Base-by-base conservation (phyloP, 2,329 filamentous ascomycete genomes). In the Colletotrichum trifolii region DNA sequence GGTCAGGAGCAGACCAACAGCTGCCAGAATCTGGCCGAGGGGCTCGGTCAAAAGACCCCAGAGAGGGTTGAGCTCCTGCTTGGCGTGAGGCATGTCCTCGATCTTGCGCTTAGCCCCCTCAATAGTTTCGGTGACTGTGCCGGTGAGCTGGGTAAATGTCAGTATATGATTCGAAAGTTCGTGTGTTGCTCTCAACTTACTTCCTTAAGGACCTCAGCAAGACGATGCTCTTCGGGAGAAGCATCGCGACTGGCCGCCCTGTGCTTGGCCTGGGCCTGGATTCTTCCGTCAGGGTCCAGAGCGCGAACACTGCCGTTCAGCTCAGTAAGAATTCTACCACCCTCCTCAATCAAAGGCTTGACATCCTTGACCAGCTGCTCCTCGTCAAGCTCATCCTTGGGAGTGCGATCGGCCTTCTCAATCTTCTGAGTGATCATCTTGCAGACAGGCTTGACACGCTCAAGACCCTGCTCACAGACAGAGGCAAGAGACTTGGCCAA, bases 41-140 rank as follows among this genome's bases (percentile, higher is more conserved):
- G 94, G 94, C 83, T 97, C 93, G 40, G 88, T 88, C 12, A 96
- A 82, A 53, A 97, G 83, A 36, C 83, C 88, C 93, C 94, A 97
- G 36, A 97, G 87, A 10, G 94, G 94, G 81, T 95, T 97, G 66
- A 97, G 85, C 82, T 95, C 90, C 85, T 97, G 95, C 90, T 97
- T 96, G 47, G 93, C 94, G 70, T 96, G 91, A 6, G 94, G 94
- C 92, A 97, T 96, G 74, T 92, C 91, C 73, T 91, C 89, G 67
- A 97, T 91, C 83, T 92, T 92, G 82, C 91, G 92, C 87, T 94
- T 96, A 34, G 92, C 91, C 68, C 91, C 89, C 74, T 97, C 94
- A 71, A 97, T 95, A 33, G 90, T 93, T 72, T 90, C 89, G 50
- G 91, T 90, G 25, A 97, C 91, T 34, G 88, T 90, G 17, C 90